A percentile compares a stretch with the other conserved stretches of the same genome.
Conservation (phyloP, 2,329 filamentous ascomycete genomes). For the Colletotrichum sp. region DNA sequence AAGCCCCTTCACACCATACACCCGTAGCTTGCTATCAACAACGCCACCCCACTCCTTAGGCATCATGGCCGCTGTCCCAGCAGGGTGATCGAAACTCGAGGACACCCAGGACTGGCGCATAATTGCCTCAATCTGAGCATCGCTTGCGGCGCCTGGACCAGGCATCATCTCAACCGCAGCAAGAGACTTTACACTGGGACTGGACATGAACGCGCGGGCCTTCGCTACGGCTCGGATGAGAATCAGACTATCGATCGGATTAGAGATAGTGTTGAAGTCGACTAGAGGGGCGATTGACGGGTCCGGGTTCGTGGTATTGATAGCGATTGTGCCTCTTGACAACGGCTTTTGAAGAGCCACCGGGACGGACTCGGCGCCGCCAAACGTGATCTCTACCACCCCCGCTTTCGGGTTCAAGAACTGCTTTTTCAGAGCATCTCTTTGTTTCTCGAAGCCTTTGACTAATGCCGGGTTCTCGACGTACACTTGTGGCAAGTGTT, state of each 20-base stretch:
- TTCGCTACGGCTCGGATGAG: conserved; percentile 17
- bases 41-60: conserved; percentile 36
- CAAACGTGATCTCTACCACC: conserved; percentile 24
- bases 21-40: conserved; percentile 33
- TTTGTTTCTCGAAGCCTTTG: conserved; percentile 19
- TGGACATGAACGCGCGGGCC: conserved; percentile 24
- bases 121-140: conserved; percentile 23
- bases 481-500: conserved; percentile 24
- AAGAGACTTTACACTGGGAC: conserved; percentile 18
- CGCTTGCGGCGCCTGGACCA: conserved; percentile 25
- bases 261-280: conserved; percentile 25
- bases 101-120: conserved; percentile 21
- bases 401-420: conserved; percentile 21
- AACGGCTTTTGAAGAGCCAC: conserved; percentile 27
- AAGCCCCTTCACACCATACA: conserved; percentile 36
- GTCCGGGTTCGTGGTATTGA: conserved; percentile 25
- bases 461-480: conserved; percentile 18
- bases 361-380: conserved; percentile 15
- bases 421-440: conserved; percentile 10
- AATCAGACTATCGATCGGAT: conserved; percentile 24
- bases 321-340: conserved; percentile 25
- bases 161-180: conserved; percentile 20
- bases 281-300: conserved; percentile 22
- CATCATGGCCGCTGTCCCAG: conserved; percentile 36
- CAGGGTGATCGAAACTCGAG: conserved; percentile 28